Base-by-base conservation (phyloP, 768 basidiomycete species). In the Leccinum disarticulatum region DNA sequence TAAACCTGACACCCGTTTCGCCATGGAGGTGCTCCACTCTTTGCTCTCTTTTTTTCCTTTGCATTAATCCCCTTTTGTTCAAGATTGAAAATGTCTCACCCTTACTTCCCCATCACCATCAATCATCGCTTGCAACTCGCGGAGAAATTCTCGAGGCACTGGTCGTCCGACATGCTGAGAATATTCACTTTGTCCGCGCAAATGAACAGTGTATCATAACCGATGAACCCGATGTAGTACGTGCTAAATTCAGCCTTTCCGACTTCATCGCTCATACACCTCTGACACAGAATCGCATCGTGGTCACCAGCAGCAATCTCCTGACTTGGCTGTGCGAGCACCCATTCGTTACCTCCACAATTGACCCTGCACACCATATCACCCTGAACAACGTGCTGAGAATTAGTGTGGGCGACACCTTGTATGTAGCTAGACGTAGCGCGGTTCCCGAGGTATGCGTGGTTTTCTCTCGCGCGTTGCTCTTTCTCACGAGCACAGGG, bases 1-100 rank as follows among this genome's bases (percentile, higher is more conserved):
- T 75, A 97, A 97, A 77, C 95, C 95, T 49, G 95, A 98, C 75
- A 87, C 87, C 56, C 84, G 95, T 57, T 95, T 93, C 76, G 84
- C 83, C 57, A 81, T 95, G 64, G 87, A 95, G 87, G 95, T 95
- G 68, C 75, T 75, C n/a, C 54, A 36, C 13, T 17, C 43, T 22
- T 35, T 35, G 28, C 55, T 50, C 55, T 27, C 59, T 54, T 54
- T 41, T 41, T 56, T 54, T 48, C 54, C 28, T 3, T 43, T 43
- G 30, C 52, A 54, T 64, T 65, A 49, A 65, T 56, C 55, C 51
- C 46, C 53, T 61, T 59, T 25, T 15, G 55, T 56, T 52, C 61
- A 52, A 79, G 78, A 73, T 80, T 11, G 54, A 70, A 35, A 68
- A 77, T 17, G 54, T 79, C 59, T 68, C 73, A 17, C 59, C 70